Base-by-base conservation (phyloP, 2,329 filamentous ascomycete species). In the Fusarium cicatricum region DNA sequence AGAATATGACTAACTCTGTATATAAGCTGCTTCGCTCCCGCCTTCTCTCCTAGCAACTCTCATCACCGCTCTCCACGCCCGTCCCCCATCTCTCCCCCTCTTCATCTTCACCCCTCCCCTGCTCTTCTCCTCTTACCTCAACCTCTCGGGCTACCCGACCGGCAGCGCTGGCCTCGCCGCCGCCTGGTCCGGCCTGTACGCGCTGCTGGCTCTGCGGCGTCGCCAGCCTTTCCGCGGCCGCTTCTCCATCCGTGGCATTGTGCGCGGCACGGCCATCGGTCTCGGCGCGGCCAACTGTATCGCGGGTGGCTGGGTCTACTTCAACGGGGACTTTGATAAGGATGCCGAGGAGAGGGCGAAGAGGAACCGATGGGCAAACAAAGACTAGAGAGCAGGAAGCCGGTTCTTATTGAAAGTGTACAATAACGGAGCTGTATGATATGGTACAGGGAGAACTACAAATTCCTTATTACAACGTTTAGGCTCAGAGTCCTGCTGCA, bases 131-230 rank as follows among this genome's bases (percentile, higher is more conserved):
- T 81, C 78, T 69, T 87, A 86, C 73, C 78, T 85, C 66, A 85
- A 85, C 70, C 78, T 87, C 7, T 82, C 83, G 16, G 84, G 84
- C 54, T 85, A 82, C 74, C 80, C 79, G 57, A 83, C 81, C 45
- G 83, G 84, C 68, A 78, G 78, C 52, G 84, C 83, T 3, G 84
- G 82, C 44, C 73, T 86, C 52, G 78, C 81, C 0, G 81, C 81
- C 46, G 82, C 84, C 14, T 82, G 82, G 74, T 84, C 81, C 38
- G 84, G 83, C 26, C 75, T 85, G 14, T 87, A 87, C 70, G 79
- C 80, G 4, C 72, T 86, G 32, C 74, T 86, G 43, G 82, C 84
- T 2, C 70, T 84, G 56, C 80, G 84, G 4, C 72, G 78, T 37
- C 73, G 80, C 16, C 77, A 78, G 64, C 58, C 70, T 34, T 44